phyloP scores from a whole-genome alignment of 2,329 filamentous ascomycete genomes.

The Phyllosticta ampelicida region DNA sequence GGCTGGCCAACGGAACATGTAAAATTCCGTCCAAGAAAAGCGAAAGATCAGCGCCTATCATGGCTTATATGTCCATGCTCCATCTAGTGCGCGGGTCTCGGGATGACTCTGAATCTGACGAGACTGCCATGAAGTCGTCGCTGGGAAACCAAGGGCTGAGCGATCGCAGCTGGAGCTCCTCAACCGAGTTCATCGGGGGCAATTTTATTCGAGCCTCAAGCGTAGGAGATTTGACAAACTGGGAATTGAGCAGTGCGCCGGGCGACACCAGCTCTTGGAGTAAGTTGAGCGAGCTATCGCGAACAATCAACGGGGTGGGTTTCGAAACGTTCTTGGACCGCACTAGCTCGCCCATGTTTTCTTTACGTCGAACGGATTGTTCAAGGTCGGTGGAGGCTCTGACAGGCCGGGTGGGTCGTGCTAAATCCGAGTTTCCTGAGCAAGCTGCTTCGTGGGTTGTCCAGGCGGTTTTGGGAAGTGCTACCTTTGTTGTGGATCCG shows the following conservation, averaged over 20 bases:
- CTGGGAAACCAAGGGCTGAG: conserved; percentile 12
- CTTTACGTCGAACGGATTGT: conserved; percentile 11
- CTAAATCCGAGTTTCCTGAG: conserved; percentile 15
- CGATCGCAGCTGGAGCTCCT: conserved; percentile 17
- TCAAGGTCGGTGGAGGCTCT: conserved; percentile 16
- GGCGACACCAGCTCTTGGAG: conserved; percentile 30
- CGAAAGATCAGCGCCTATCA: neutral
- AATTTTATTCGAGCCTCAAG: conserved; percentile 28
- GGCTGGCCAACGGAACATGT: neutral
- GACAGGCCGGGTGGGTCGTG: conserved; percentile 2
- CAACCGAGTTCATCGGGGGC: conserved; percentile 22
- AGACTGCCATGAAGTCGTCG: conserved; percentile 14
- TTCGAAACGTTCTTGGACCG: conserved; percentile 6
- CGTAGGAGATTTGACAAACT: conserved; percentile 27
- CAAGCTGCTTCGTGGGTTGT: conserved; percentile 25
- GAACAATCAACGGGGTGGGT: conserved; percentile 21
- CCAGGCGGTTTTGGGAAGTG: conserved; percentile 19
- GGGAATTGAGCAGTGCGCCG: conserved; percentile 22
- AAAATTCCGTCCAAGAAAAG: neutral
- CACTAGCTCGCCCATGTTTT: conserved; percentile 6
- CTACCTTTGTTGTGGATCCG: conserved; percentile 16
- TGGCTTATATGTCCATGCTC: conserved; percentile 32
- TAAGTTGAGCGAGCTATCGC: conserved; percentile 28
- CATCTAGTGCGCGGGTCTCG: conserved; percentile 28
- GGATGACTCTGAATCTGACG: conserved; percentile 20